Percentiles rank a stretch among this genome's conserved stretches.
Conservation (phyloP, 2,329 filamentous ascomycete species). For the Hypoxylon sp. region DNA sequence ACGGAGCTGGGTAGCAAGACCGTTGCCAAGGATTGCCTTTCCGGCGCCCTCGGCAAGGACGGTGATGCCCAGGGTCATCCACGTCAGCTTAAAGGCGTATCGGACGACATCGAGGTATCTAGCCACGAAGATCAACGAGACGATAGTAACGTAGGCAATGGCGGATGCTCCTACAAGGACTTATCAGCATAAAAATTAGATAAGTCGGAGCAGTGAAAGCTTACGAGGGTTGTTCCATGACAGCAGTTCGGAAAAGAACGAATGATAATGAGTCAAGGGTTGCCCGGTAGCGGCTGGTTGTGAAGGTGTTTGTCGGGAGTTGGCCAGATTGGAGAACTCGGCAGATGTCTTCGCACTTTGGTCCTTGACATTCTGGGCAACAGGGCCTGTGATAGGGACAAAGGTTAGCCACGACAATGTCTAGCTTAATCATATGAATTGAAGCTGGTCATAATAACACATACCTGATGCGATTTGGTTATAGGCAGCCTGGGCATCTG, state of each 20-base stretch:
- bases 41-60: slow-evolving; percentile 73
- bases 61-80: slow-evolving; percentile 72
- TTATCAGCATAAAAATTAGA: slow-evolving; percentile 47
- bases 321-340: slow-evolving; percentile 72
- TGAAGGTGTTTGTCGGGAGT: slow-evolving; percentile 68
- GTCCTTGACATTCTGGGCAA: slow-evolving; percentile 72
- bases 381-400: slow-evolving; percentile 62
- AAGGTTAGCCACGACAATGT: slow-evolving; percentile 32
- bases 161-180: slow-evolving; percentile 69
- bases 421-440: neutral
- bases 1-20: slow-evolving; percentile 75
- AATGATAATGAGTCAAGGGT: slow-evolving; percentile 78
- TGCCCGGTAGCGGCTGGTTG: slow-evolving; percentile 72
- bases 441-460: slow-evolving; percentile 31
- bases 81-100: slow-evolving; percentile 76
- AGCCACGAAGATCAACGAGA: slow-evolving; percentile 73
- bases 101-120: slow-evolving; percentile 77
- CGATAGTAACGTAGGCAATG: slow-evolving; percentile 73
- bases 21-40: slow-evolving; percentile 73
- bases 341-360: slow-evolving; percentile 68
- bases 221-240: slow-evolving; percentile 79
- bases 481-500: slow-evolving; percentile 67
- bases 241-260: slow-evolving; percentile 77
- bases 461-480: slow-evolving; percentile 65
- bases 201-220: slow-evolving; percentile 50